Evolutionary conservation across 2,329 filamentous ascomycete species (phyloP), one percentile per base, ranked within the genome.

Genomic region (Aspergillus udagawae): DNA sequence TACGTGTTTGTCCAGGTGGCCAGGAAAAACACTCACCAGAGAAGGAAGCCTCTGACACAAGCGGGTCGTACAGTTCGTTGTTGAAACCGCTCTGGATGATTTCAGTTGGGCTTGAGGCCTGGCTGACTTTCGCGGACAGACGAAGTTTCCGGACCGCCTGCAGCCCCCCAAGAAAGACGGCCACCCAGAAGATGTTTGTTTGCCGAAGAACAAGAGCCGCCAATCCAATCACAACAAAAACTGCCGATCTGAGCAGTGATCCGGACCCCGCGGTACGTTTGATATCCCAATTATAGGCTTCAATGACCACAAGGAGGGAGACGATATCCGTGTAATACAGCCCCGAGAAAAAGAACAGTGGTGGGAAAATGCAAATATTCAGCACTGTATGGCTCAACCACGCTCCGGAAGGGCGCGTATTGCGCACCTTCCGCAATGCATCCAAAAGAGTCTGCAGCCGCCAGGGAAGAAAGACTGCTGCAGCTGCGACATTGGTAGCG

Each of bases 141-240:
- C 69, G 66, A 49, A 78, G 60, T 10, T 55, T 74, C 47, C 73
- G 70, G 17, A 77, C 67, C 27, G 75, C 71, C 57, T 76, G 75
- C 49, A 80, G 63, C 25, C 77, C 79, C 32, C 77, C 78, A 20
- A 80, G 62, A 61, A 79, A 80, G 3, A 79, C 64, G 17, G 77
- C 88, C 0, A 92, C 87, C 94, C 94, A 99, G 71, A 99, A 96
- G 55, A 97, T 89, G 67, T 99, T 99, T 0, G 94, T 99, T 73
- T 99, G 94, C 25, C 94, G 83, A 79, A 96, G 94, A 2, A 83
- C 77, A 21, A 99, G 79, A 1, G 91, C 81, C 1, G 83, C 60
- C 0, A 91, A 61, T 0, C 92, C 92, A 5, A 88, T 71, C 0
- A 80, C 1, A 0, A 90, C 59, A 0, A 86, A 72, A 52, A 68